Evolutionary conservation across 768 basidiomycete species (phyloP).

Genomic region (Leucocoprinus birnbaumii): DNA sequence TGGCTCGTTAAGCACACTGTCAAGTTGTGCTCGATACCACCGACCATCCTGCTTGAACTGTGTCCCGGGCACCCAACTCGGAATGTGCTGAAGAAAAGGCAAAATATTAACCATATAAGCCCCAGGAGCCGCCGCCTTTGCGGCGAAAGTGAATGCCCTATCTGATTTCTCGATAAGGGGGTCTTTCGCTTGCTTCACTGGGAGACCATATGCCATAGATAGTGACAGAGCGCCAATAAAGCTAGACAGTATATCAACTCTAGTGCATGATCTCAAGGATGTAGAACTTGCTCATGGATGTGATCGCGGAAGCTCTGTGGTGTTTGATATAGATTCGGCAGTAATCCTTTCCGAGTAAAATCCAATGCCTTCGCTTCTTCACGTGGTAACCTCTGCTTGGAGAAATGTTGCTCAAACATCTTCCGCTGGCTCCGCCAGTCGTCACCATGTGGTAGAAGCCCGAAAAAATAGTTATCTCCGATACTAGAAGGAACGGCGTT

Average conservation of each 20-base stretch:
- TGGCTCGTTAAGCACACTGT: background rate
- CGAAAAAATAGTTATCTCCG: constrained; percentile 4
- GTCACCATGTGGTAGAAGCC: constrained; percentile 21
- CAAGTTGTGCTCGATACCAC: background rate
- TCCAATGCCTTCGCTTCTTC: constrained; percentile 5
- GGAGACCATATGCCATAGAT: constrained; percentile 1
- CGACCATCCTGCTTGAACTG: background rate
- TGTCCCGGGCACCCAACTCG: constrained; percentile 9
- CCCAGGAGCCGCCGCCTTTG: background rate
- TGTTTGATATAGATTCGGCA: constrained; percentile 2
- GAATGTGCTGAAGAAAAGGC: background rate
- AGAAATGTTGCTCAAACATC: constrained; percentile 23
- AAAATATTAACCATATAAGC: background rate
- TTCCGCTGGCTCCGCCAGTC: constrained; percentile 22
- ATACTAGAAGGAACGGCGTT: background rate
- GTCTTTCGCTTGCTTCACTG: background rate
- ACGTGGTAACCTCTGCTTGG: background rate
- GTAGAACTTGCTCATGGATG: constrained; percentile 3
- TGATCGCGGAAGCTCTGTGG: constrained; percentile 6
- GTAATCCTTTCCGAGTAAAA: constrained; percentile 3
- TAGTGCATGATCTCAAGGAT: background rate
- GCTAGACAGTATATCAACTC: background rate
- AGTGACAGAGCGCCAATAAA: background rate
- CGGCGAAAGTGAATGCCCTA: background rate
- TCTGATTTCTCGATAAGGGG: background rate